Base-by-base conservation (phyloP, 1,284 basidiomycete genomes). In the Xerocomus nothofagi region DNA sequence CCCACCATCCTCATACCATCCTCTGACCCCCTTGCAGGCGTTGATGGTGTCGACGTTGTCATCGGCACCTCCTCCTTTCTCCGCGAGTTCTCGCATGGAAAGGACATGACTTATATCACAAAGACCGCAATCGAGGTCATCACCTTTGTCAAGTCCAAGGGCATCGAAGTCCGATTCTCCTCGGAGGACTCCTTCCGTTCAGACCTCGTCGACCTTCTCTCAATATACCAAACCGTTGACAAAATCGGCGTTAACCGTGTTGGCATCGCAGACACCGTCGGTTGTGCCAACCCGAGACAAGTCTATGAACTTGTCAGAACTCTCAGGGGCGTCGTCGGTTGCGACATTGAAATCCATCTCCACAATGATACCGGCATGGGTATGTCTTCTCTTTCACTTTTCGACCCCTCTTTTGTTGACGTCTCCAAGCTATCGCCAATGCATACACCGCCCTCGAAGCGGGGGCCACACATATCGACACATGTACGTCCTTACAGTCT, bases 91-190 rank as follows among this genome's bases (percentile, higher is more conserved):
- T 98, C 96, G 38, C 97, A 99, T 73, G 97, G 97, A 65, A 99
- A 99, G 84, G 97, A 99, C 73, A 99, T 99, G 93, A 80, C 93
- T 47, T 99, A 98, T 78, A 99, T 99, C 76, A 98, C 97, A 80
- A 98, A 98, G 83, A 91, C 88, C 31, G 90, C 96, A 55, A 94
- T 98, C 66, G 96, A 98, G 74, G 97, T 99, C 63, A 99, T 99
- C 73, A 85, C 98, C 68, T 99, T 91, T 63, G 96, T 99, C 81
- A 99, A 99, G 84, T 93, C 90, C 78, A 99, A 98, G 88, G 91
- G 91, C 54, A 98, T 99, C 68, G 97, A 99, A 77, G 94, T 99
- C 71, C 92, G 97, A 55, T 99, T 99, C 84, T 99, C 96, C 26
- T 97, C 96, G 30, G 97, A 99, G 73, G 97, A 99, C 73, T 98